These are phyloP conservation scores for Hyaloscypha hepaticicola DNA, from an alignment of 495 filamentous ascomycete species.

Conservation along the genomic window DNA sequence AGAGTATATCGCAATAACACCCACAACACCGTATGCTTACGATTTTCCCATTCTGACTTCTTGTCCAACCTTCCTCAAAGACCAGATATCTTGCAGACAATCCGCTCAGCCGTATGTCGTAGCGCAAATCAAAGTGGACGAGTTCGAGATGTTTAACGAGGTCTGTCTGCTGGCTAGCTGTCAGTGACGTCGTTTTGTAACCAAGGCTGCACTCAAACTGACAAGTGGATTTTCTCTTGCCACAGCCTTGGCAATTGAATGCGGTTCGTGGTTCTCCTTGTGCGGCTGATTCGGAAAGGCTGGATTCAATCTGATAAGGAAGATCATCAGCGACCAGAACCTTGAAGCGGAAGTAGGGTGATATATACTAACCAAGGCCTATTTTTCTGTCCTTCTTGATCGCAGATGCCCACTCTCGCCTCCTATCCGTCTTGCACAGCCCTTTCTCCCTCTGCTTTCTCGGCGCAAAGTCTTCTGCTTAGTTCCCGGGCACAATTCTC, in stretches of 20 bases:
- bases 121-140: not conserved
- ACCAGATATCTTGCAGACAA: not conserved
- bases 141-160: not conserved
- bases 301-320: not conserved
- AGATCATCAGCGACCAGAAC: not conserved
- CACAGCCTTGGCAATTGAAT: not conserved
- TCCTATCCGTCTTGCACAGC: not conserved
- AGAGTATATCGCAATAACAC: not conserved
- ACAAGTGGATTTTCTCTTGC: not conserved
- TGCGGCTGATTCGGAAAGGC: not conserved
- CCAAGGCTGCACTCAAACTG: not conserved
- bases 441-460: not conserved
- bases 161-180: not conserved
- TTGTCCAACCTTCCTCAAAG: slow-evolving; percentile 1
- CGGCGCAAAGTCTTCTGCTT: not conserved
- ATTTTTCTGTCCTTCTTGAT: not conserved
- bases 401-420: not conserved
- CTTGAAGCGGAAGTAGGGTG: not conserved
- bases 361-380: not conserved
- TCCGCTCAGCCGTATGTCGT: not conserved
- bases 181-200: not conserved
- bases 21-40: slow-evolving; percentile 10
- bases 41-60: slow-evolving; percentile 31
- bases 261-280: not conserved
- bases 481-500: not conserved